phyloP scores from a whole-genome alignment of 2,329 filamentous ascomycete genomes.

The Aspergillus sp. region DNA sequence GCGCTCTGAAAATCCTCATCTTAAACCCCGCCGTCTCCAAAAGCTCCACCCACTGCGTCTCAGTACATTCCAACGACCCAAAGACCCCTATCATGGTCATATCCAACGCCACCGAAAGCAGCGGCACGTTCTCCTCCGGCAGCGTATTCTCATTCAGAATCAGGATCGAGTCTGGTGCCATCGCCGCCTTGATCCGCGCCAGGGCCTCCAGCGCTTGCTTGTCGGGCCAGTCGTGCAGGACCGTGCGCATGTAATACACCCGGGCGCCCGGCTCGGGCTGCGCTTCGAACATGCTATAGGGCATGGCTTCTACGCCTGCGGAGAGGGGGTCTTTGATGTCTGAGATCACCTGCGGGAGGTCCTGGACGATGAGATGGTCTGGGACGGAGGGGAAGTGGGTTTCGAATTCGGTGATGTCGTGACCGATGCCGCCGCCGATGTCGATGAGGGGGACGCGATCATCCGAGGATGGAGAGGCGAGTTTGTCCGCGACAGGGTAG shows the following conservation, averaged over 20 bases:
- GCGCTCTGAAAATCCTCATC: neutral
- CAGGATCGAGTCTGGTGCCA: conserved; percentile 25
- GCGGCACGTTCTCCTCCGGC: conserved; percentile 13
- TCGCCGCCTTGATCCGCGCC: conserved; percentile 17
- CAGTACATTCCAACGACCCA: conserved; percentile 19
- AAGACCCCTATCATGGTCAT: conserved; percentile 22
- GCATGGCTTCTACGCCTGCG: neutral
- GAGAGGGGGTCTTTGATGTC: conserved; percentile 8
- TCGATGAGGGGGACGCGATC: conserved; percentile 30
- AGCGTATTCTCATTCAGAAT: conserved; percentile 29
- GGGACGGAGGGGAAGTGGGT: conserved; percentile 26
- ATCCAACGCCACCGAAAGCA: conserved; percentile 12
- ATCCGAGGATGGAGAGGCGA: neutral
- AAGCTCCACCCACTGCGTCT: conserved; percentile 22
- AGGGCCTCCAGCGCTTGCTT: conserved; percentile 19
- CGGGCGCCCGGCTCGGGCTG: conserved; percentile 23
- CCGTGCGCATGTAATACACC: conserved; percentile 26
- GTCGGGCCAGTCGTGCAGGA: conserved; percentile 30
- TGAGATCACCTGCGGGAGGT: conserved; percentile 34
- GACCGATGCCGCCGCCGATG: conserved; percentile 38
- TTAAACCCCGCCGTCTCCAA: conserved; percentile 17
- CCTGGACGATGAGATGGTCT: conserved; percentile 36
- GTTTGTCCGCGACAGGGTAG: conserved; percentile 16
- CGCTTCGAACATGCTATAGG: conserved; percentile 20
- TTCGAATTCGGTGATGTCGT: conserved; percentile 32